These are phyloP conservation scores for Sporisorium graminicola DNA, from an alignment of 1,284 basidiomycete genomes.

Conservation along the genomic window DNA sequence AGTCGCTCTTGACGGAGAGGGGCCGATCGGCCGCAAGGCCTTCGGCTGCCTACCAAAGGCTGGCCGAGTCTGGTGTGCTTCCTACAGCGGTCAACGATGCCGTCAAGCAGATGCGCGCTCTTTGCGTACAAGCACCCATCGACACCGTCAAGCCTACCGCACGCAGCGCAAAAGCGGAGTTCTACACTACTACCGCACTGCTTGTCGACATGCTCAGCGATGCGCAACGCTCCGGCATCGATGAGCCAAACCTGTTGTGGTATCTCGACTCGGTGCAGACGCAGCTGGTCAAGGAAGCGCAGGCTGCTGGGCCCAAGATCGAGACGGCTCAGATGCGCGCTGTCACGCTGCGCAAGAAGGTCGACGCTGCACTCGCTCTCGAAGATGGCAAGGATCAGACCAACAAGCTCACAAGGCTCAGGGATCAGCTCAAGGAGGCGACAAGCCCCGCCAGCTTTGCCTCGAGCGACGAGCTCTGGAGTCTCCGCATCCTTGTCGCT, in stretches of 20 bases:
- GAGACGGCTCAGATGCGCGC: conserved; percentile 51
- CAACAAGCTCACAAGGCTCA: conserved; percentile 26
- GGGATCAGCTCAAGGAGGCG: conserved; percentile 34
- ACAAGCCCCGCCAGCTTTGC: conserved; percentile 19
- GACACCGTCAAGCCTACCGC: conserved; percentile 2
- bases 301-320: conserved; percentile 25
- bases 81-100: conserved; percentile 41
- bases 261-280: conserved; percentile 47
- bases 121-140: conserved; percentile 45
- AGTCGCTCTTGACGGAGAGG: conserved; percentile 27
- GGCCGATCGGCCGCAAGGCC: conserved; percentile 6
- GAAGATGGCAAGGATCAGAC: conserved; percentile 16
- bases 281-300: conserved; percentile 43
- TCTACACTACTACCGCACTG: conserved; percentile 34
- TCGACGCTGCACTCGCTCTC: conserved; percentile 22
- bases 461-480: conserved; percentile 44
- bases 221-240: conserved; percentile 42
- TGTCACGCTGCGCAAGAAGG: conserved; percentile 20
- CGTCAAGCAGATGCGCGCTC: conserved; percentile 35
- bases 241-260: conserved; percentile 53
- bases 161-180: conserved; percentile 32
- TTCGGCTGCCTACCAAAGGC: conserved; percentile 22
- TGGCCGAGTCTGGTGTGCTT: conserved; percentile 44
- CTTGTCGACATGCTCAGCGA: conserved; percentile 51
- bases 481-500: conserved; percentile 36